These are phyloP conservation scores for Nicotiana paniculata DNA, from an alignment of 257 asterid genomes.

Conservation along the genomic window DNA sequence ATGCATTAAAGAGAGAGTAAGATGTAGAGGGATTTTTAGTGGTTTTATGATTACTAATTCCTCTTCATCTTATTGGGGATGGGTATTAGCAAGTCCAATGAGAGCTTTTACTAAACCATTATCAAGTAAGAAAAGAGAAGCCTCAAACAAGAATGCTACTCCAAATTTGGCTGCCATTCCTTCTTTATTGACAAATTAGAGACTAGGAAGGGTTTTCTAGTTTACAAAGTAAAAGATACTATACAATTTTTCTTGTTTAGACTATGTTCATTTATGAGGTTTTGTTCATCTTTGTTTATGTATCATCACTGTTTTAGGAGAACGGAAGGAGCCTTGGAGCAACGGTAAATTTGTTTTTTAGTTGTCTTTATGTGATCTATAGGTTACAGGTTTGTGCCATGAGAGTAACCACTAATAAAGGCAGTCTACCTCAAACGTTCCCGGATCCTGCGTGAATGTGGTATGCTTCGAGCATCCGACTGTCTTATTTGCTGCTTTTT, in stretches of 20 bases:
- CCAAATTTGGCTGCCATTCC: constrained; percentile 85
- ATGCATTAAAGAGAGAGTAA: constrained; percentile 69
- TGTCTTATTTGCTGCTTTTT: no score
- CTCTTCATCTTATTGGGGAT: constrained; percentile 82
- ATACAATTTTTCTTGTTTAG: background rate
- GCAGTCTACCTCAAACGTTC: no score
- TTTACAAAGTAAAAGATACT: background rate
- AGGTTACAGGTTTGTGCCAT: no score
- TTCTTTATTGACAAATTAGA: constrained; percentile 60
- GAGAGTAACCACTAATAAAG: no score
- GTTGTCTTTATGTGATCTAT: no score
- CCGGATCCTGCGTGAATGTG: no score
- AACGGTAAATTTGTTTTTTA: no score
- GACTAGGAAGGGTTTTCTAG: constrained; percentile 24
- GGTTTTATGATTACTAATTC: constrained; percentile 77
- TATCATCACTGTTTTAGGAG: no score
- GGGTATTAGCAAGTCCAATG: constrained; percentile 96
- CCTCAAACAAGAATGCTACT: constrained; percentile 43
- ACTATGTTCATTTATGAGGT: background rate
- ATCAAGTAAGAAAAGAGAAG: constrained; percentile 43
- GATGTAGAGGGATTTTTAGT: constrained; percentile 84
- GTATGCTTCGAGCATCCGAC: no score
- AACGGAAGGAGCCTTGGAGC: no score
- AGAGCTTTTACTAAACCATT: constrained; percentile 63
- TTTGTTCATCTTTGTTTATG: background rate